These are phyloP conservation scores for Colletotrichum magnum DNA, from an alignment of 2,329 filamentous ascomycete genomes.

Conservation along the genomic window DNA sequence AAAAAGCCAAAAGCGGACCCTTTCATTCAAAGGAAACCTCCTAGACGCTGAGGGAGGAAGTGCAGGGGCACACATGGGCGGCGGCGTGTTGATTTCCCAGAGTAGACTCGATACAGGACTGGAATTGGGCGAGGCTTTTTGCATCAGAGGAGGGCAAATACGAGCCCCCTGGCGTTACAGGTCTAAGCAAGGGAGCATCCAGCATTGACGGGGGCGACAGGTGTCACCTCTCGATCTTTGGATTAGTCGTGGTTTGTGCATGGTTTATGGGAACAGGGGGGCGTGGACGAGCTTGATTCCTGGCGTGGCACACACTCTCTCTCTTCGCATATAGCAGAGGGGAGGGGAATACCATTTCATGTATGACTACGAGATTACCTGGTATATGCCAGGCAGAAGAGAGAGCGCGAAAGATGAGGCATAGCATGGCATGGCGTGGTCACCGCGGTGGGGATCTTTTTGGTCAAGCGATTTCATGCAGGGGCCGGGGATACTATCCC, in stretches of 20 bases:
- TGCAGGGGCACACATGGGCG: too few relatives aligned
- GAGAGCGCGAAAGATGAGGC: not conserved
- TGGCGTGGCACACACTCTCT: not conserved
- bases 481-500: constrained; percentile 27
- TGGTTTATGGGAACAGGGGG: constrained; percentile 2
- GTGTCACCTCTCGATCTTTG: constrained; percentile 22
- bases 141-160: constrained; percentile 31
- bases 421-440: constrained; percentile 8
- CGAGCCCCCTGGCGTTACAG: constrained; percentile 35
- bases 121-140: constrained; percentile 15
- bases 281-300: constrained; percentile 1
- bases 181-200: constrained; percentile 26
- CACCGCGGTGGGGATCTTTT: constrained; percentile 8
- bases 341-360: not conserved
- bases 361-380: constrained; percentile 15
- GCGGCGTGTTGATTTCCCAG: constrained; percentile 33
- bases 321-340: not conserved
- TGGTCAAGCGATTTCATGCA: constrained; percentile 11
- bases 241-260: constrained; percentile 22
- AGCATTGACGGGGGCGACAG: constrained; percentile 21
- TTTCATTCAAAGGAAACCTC: constrained; percentile 58
- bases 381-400: constrained; percentile 2
- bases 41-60: constrained; percentile 37
- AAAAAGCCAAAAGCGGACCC: constrained; percentile 60
- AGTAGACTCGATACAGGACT: constrained; percentile 31